These are phyloP conservation scores for Fusarium liriodendri DNA, from an alignment of 2,329 filamentous ascomycete species.

Conservation along the genomic window DNA sequence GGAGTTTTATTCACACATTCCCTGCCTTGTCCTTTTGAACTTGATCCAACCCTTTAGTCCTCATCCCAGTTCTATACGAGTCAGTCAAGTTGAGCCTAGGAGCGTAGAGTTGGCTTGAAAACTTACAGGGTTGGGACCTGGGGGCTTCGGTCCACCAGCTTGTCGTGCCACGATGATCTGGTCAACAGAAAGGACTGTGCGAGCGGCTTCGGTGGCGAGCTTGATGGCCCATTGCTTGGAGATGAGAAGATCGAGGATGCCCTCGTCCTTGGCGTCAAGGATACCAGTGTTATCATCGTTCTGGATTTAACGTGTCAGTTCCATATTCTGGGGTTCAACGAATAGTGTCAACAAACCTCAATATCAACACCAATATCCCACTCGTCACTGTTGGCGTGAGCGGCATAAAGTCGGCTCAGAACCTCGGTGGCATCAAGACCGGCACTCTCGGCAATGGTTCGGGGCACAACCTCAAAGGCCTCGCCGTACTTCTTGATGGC, in stretches of 20 bases:
- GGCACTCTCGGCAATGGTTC: conserved; percentile 93
- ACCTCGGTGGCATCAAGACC: conserved; percentile 98
- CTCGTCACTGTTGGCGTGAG: conserved; percentile 87
- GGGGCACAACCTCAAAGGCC: conserved; percentile 96
- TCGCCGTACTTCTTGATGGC: conserved; percentile 98
- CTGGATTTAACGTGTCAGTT: conserved; percentile 50
- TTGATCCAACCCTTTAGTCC: conserved; percentile 59
- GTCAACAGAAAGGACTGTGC: conserved; percentile 95
- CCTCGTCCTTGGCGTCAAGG: conserved; percentile 86
- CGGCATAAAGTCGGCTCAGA: conserved; percentile 89
- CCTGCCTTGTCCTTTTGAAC: conserved; percentile 34
- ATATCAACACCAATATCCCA: conserved; percentile 96
- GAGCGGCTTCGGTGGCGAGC: conserved; percentile 92
- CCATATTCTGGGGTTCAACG: neutral
- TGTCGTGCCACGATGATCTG: conserved; percentile 99
- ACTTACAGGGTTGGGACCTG: conserved; percentile 84
- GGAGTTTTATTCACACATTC: conserved; percentile 28
- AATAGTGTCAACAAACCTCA: conserved; percentile 66
- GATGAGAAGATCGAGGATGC: conserved; percentile 91
- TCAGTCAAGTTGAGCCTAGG: conserved; percentile 42
- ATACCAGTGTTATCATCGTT: conserved; percentile 84
- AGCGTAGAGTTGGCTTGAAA: neutral
- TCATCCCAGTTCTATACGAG: conserved; percentile 69
- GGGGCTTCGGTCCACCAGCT: conserved; percentile 96
- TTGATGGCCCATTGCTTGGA: conserved; percentile 98